Percentiles rank a stretch among this genome's conserved stretches.
Conservation (phyloP, 2,329 filamentous ascomycete genomes). For the Fusarium nelsonii region DNA sequence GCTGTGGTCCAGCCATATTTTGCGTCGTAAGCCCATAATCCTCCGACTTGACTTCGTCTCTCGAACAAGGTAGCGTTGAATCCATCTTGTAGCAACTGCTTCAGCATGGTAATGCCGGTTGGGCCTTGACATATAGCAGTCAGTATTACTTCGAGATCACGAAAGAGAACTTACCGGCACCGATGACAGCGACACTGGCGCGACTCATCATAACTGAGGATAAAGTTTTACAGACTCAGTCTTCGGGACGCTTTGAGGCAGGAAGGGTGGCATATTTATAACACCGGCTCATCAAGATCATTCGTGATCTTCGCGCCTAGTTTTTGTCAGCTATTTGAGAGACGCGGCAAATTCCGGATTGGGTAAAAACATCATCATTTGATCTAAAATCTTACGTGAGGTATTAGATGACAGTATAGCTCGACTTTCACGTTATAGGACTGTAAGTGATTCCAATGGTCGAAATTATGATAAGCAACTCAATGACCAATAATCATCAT, state of each 20-base stretch:
- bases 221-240: not conserved
- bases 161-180: not conserved
- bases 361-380: not conserved
- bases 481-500: too few relatives aligned
- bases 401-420: too few relatives aligned
- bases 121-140: not conserved
- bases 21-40: conserved; percentile 19
- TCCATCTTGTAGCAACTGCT: conserved; percentile 23
- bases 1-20: conserved; percentile 21
- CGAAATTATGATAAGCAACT: too few relatives aligned
- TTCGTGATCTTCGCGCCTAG: not conserved
- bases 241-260: rapidly evolving
- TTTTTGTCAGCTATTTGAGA: not conserved
- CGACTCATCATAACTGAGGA: not conserved
- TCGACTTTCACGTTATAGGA: too few relatives aligned
- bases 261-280: not conserved
- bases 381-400: conserved; percentile 11
- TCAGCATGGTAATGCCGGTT: conserved; percentile 31
- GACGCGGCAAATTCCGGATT: not conserved
- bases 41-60: conserved; percentile 9
- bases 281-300: not conserved
- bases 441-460: too few relatives aligned
- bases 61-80: conserved; percentile 20
- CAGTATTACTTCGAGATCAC: rapidly evolving
- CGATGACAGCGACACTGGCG: conserved; percentile 3